A percentile compares a stretch with the other conserved stretches of the same genome.
Evolutionary conservation across 202 grass and related monocot species (phyloP).

Genomic region (Elaeis oleifera): DNA sequence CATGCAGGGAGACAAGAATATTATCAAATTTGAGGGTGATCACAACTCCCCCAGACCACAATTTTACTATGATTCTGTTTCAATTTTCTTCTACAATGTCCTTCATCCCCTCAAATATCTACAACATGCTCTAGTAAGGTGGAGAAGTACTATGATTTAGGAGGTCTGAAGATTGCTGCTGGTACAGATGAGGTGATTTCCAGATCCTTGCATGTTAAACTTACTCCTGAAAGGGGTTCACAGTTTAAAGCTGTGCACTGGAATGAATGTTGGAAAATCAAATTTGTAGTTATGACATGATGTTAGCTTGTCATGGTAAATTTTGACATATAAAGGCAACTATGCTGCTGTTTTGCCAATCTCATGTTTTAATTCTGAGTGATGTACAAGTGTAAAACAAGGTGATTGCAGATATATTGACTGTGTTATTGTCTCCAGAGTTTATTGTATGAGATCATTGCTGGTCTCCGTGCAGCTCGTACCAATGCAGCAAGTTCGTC

Average conservation of each 20-base stretch:
- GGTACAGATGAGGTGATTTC: constrained; percentile 68
- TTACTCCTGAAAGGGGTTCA: neutral
- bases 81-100: constrained; percentile 97
- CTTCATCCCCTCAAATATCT: constrained; percentile 78
- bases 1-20: constrained; percentile 87
- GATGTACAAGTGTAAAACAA: too few species aligned
- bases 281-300: too few species aligned
- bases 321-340: too few species aligned
- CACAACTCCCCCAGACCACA: constrained; percentile 93
- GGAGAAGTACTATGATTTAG: constrained; percentile 72
- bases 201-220: constrained; percentile 15
- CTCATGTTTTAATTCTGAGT: too few species aligned
- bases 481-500: constrained; percentile 81
- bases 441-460: constrained; percentile 92
- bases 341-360: too few species aligned
- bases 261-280: too few species aligned
- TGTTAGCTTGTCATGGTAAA: too few species aligned
- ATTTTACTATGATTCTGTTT: constrained; percentile 99
- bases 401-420: too few species aligned
- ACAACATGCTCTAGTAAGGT: constrained; percentile 62
- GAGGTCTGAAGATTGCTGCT: constrained; percentile 53
- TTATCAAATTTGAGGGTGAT: constrained; percentile 97
- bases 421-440: constrained; percentile 39
- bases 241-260: too few species aligned
- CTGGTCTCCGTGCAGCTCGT: constrained; percentile 56